A percentile compares a stretch with the other conserved stretches of the same genome.
Conservation (phyloP, 768 basidiomycete genomes). For the Rhizopogon rudus region DNA sequence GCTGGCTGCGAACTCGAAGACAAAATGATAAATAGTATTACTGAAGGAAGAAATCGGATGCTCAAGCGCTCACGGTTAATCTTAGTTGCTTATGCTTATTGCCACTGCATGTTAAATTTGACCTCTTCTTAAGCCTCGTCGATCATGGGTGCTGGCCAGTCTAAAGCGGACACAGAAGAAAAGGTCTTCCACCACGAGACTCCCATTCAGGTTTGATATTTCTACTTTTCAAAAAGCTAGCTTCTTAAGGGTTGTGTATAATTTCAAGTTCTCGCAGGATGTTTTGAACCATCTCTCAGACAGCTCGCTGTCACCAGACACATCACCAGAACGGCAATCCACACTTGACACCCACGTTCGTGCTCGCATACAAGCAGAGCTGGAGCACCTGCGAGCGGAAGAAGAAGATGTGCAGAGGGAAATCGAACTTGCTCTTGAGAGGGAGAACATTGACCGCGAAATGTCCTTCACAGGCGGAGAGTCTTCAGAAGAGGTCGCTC, state of each 20-base stretch:
- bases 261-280: slow-evolving; percentile 70
- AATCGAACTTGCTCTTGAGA: slow-evolving; percentile 77
- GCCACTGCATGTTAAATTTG: not conserved
- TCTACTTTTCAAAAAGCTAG: not conserved
- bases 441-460: slow-evolving; percentile 84
- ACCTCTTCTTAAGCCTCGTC: not conserved
- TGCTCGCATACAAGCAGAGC: slow-evolving; percentile 63
- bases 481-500: slow-evolving; percentile 31
- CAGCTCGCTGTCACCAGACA: slow-evolving; percentile 50
- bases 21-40: too few species aligned
- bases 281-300: slow-evolving; percentile 78
- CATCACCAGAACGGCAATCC: slow-evolving; percentile 64
- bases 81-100: not conserved
- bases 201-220: slow-evolving; percentile 43
- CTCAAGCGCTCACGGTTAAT: not conserved
- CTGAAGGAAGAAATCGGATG: not conserved
- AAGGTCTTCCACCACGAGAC: slow-evolving; percentile 54
- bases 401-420: slow-evolving; percentile 66
- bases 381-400: slow-evolving; percentile 58
- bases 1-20: too few species aligned
- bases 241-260: slow-evolving; percentile 1
- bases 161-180: slow-evolving; percentile 49
- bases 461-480: slow-evolving; percentile 43
- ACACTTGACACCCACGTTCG: slow-evolving; percentile 72
- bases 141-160: slow-evolving; percentile 66